Base-by-base conservation (phyloP, 495 filamentous ascomycete species). In the Xylaria curta region DNA sequence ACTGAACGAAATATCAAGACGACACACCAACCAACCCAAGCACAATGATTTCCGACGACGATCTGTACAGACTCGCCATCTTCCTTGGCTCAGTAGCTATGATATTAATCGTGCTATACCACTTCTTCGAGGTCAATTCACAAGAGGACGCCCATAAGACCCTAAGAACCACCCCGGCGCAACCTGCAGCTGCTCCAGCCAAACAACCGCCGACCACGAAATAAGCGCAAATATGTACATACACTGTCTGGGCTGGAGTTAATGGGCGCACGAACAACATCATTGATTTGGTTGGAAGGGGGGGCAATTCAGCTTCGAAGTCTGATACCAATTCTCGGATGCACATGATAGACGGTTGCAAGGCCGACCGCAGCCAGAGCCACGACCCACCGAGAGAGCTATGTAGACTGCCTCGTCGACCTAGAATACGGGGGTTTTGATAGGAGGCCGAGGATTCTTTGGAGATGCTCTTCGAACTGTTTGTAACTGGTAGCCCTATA, bases 101-200 rank as follows among this genome's bases (percentile, higher is more conserved):
- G 94, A 88, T 97, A 66, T 89, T 99, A 73, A 97, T 97, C 60
- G 90, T 98, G 56, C 82, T 97, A 24, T 98, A 98, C 87, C 94
- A 97, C 84, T 98, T 97, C 86, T 91, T 99, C 76, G 95, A 98
- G 78, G 89, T 98, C 85, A 99, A 99, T 80, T 89, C 94, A 44
- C 83, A 86, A 71, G 89, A 93, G 33, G 74, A 74, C 13, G 59
- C 72, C 46, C 65, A 76, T 62, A 79, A 79, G 61, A 67, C 72
- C 17, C 40, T 70, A 21, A 74, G 70, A 60, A 54, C 72, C 58
- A 86, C 87, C 31, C 53, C 75, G 56, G 70, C 67, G 76, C 82
- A 76, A 72, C 77, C 76, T 65, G 53, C 76, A 40, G 44, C 76
- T 31, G 69, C 73, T 24, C 49, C 69, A 24, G 72, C 68, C 60